phyloP scores from a whole-genome alignment of 805 yeast genomes.

The Nematodospora valgi region DNA sequence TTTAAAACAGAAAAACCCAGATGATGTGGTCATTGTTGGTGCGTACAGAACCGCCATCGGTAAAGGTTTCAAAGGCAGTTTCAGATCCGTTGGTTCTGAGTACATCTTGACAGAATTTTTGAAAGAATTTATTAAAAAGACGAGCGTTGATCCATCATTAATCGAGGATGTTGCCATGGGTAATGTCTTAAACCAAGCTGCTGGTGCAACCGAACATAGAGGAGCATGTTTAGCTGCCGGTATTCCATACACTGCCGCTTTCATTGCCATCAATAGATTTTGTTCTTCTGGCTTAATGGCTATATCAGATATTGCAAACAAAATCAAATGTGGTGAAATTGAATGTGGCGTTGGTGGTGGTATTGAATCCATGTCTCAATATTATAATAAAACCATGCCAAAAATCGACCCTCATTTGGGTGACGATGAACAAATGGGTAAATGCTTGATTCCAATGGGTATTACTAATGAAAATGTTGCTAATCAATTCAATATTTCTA shows the following conservation, averaged over 20 bases:
- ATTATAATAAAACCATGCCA: slow-evolving; percentile 73
- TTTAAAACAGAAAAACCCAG: slow-evolving; percentile 58
- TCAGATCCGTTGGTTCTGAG: slow-evolving; percentile 80
- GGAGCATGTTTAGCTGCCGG: slow-evolving; percentile 93
- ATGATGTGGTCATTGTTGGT: slow-evolving; percentile 86
- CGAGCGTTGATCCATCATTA: slow-evolving; percentile 44
- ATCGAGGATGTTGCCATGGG: slow-evolving; percentile 89
- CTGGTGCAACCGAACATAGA: slow-evolving; percentile 93
- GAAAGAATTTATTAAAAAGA: slow-evolving; percentile 53
- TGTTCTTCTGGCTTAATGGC: slow-evolving; percentile 95
- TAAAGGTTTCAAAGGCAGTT: slow-evolving; percentile 81
- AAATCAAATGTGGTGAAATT: slow-evolving; percentile 83
- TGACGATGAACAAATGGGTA: slow-evolving; percentile 40
- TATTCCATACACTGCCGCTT: slow-evolving; percentile 74
- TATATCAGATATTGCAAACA: slow-evolving; percentile 83
- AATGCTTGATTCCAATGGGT: slow-evolving; percentile 95
- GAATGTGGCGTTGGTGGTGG: slow-evolving; percentile 90
- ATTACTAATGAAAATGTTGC: slow-evolving; percentile 92
- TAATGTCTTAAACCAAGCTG: slow-evolving; percentile 86
- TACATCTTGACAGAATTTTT: slow-evolving; percentile 69
- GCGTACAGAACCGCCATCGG: slow-evolving; percentile 91
- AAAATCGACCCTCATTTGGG: slow-evolving; percentile 32
- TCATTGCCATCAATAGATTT: slow-evolving; percentile 85
- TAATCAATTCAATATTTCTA: slow-evolving; percentile 54
- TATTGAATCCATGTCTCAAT: slow-evolving; percentile 89